These are phyloP conservation scores for Mycena haematopus DNA, from an alignment of 768 basidiomycete species.

Conservation along the genomic window DNA sequence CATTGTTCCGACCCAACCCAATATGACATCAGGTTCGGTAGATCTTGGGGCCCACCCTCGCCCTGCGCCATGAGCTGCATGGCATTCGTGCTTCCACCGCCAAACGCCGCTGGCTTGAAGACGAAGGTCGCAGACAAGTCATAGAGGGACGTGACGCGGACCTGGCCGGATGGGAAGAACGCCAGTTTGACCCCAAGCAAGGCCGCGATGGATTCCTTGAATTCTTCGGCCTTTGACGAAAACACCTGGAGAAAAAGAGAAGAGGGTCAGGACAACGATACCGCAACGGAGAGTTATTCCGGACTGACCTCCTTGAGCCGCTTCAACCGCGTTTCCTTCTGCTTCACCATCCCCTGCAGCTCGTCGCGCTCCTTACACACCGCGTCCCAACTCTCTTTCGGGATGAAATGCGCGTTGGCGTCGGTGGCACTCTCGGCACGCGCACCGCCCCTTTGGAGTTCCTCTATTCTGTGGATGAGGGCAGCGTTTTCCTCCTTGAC, in stretches of 20 bases:
- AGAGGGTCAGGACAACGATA: constrained; percentile 1
- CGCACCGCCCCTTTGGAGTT: constrained; percentile 56
- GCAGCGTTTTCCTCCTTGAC: constrained; percentile 86
- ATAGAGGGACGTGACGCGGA: constrained; percentile 89
- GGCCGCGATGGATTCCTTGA: constrained; percentile 87
- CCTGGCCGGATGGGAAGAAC: constrained; percentile 90
- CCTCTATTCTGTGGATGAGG: constrained; percentile 68
- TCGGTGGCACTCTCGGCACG: constrained; percentile 6
- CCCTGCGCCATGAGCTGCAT: constrained; percentile 81
- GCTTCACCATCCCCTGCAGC: constrained; percentile 65
- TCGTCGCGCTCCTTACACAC: constrained; percentile 72
- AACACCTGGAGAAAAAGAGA: constrained; percentile 68
- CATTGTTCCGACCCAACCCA: constrained; percentile 89
- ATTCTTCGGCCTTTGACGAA: constrained; percentile 84
- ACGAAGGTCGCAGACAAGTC: constrained; percentile 89
- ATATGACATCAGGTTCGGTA: constrained; percentile 78
- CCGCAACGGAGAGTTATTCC: neutral
- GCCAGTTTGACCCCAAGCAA: constrained; percentile 91
- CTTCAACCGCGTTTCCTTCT: constrained; percentile 83
- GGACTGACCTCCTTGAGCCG: constrained; percentile 78
- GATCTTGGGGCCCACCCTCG: constrained; percentile 75
- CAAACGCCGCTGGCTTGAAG: constrained; percentile 61
- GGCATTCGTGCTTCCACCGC: too few relatives aligned
- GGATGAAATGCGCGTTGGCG: constrained; percentile 57
- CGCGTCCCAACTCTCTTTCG: constrained; percentile 81